Percentiles rank a stretch among this genome's conserved stretches.
These are phyloP conservation scores for Kodamaea lidongshanica DNA, from an alignment of 805 yeast genomes.

Conservation along the genomic window DNA sequence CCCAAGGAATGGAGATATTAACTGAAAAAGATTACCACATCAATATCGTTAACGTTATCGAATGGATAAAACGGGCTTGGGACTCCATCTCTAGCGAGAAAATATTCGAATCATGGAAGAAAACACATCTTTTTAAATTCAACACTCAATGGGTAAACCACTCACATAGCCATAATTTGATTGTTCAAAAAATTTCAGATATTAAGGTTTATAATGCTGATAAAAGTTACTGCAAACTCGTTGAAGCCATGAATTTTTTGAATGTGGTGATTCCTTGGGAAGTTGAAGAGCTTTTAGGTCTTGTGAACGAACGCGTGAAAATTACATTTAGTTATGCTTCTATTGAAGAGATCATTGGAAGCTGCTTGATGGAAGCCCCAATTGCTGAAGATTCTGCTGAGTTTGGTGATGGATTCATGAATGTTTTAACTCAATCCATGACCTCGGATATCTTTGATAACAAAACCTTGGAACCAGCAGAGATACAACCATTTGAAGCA, in stretches of 20 bases:
- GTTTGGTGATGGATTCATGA: too few species aligned
- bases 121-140: conserved; percentile 28
- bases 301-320: conserved; percentile 40
- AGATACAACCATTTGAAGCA: too few species aligned
- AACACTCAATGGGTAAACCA: conserved; percentile 20
- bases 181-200: not conserved
- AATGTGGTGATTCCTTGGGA: conserved; percentile 55
- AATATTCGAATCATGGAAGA: conserved; percentile 30
- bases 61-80: conserved; percentile 57
- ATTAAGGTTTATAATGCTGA: conserved; percentile 14
- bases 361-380: conserved; percentile 49
- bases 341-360: conserved; percentile 54
- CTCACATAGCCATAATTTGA: conserved; percentile 14
- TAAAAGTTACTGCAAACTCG: conserved; percentile 37
- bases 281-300: conserved; percentile 45
- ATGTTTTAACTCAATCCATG: too few species aligned
- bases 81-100: conserved; percentile 29
- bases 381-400: too few species aligned
- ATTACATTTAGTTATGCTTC: conserved; percentile 45
- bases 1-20: conserved; percentile 22
- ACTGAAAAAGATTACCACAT: conserved; percentile 39
- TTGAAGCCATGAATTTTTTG: conserved; percentile 40
- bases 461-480: too few species aligned
- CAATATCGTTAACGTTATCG: conserved; percentile 51
- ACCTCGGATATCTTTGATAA: too few species aligned